A percentile compares a stretch with the other conserved stretches of the same genome.
Conservation (phyloP, 108 stramenopile genomes). For the Chaetoceros muelleri region DNA sequence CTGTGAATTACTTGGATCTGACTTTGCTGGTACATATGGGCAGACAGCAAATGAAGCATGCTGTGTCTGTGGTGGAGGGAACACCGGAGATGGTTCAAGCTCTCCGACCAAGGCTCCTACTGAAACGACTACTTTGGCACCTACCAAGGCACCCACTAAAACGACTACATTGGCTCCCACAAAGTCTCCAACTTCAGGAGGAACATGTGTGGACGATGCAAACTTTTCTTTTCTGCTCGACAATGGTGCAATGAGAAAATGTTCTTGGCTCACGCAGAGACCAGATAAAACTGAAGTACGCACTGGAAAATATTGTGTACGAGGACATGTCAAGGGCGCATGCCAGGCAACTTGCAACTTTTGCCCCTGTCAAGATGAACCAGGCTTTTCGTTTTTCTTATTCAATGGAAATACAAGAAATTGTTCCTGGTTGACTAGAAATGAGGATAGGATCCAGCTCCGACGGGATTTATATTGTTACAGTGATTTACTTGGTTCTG, state of each 20-base stretch:
- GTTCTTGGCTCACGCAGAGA: not conserved
- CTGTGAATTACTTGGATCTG: too few relatives aligned
- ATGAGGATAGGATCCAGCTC: not conserved
- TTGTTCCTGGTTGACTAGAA: not conserved
- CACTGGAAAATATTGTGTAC: not conserved
- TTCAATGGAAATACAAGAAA: not conserved
- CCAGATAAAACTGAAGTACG: not conserved
- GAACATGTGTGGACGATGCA: not conserved
- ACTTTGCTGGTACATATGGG: too few relatives aligned
- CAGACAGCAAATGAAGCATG: too few relatives aligned
- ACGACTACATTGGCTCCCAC: conserved; percentile 6
- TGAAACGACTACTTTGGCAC: conserved; percentile 3
- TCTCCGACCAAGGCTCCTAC: conserved; percentile 9
- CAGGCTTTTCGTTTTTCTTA: not conserved
- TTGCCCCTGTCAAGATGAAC: not conserved
- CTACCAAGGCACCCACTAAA: conserved; percentile 9
- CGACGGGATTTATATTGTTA: not conserved
- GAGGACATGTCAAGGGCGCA: not conserved
- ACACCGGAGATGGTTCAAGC: too few relatives aligned
- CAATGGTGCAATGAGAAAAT: not conserved
- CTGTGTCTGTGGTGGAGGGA: too few relatives aligned
- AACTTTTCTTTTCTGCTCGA: not conserved
- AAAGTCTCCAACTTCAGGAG: too few relatives aligned
- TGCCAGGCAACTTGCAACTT: not conserved
- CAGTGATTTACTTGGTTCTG: not conserved